These are phyloP conservation scores for Aegilops umbellulata DNA, from an alignment of 176 grass and related monocot species.

Conservation along the genomic window DNA sequence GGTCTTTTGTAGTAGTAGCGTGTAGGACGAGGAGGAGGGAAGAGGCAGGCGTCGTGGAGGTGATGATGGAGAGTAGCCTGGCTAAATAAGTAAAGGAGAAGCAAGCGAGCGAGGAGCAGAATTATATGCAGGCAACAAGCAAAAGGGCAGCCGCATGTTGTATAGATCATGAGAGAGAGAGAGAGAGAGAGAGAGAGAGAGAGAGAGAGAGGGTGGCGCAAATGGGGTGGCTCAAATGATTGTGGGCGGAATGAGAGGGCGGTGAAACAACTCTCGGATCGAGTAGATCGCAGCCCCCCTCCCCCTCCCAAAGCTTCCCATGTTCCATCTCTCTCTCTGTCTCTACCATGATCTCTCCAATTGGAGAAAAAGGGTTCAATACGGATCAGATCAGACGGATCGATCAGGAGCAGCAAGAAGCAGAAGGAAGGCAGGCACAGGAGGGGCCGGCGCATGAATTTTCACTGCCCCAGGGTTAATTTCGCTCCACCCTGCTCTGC, in stretches of 20 bases:
- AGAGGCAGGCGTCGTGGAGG: conserved; percentile 38
- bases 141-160: conserved; percentile 41
- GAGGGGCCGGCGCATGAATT: too few relatives aligned
- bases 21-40: neutral
- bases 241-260: conserved; percentile 15
- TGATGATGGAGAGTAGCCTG: conserved; percentile 38
- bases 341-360: too few relatives aligned
- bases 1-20: neutral
- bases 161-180: conserved; percentile 38
- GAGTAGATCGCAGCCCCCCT: conserved; percentile 18
- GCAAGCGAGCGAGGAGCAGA: conserved; percentile 27
- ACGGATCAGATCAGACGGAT: too few relatives aligned
- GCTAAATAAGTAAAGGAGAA: conserved; percentile 32
- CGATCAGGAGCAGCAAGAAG: too few relatives aligned
- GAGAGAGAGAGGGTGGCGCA: too few relatives aligned
- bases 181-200: neutral
- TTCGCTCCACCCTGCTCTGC: too few relatives aligned
- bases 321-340: neutral
- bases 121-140: conserved; percentile 68
- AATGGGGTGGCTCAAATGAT: conserved; percentile 36
- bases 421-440: too few relatives aligned
- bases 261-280: conserved; percentile 50
- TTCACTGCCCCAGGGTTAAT: too few relatives aligned
- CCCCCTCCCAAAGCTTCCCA: neutral
- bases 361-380: too few relatives aligned